Evolutionary conservation across 768 basidiomycete genomes (phyloP).

Genomic region (Pholiota molesta): DNA sequence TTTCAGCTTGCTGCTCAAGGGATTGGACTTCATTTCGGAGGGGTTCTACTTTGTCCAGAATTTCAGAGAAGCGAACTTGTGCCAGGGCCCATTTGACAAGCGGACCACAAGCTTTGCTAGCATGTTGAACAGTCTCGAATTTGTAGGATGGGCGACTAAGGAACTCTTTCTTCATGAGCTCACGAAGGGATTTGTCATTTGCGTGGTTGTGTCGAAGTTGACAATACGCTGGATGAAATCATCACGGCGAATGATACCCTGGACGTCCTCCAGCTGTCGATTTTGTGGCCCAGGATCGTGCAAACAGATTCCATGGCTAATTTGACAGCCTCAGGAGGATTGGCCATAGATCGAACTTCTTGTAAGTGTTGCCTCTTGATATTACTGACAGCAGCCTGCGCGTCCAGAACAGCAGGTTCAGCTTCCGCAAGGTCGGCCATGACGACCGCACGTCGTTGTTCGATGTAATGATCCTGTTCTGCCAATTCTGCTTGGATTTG

Average conservation of each 20-base stretch:
- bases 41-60: slow-evolving; percentile 95
- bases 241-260: slow-evolving; percentile 93
- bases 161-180: slow-evolving; percentile 92
- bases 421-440: slow-evolving; percentile 96
- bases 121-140: slow-evolving; percentile 93
- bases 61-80: slow-evolving; percentile 96
- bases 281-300: slow-evolving; percentile 93
- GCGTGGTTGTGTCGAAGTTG: slow-evolving; percentile 88
- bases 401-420: slow-evolving; percentile 95
- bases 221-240: slow-evolving; percentile 97
- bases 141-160: slow-evolving; percentile 89
- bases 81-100: slow-evolving; percentile 98
- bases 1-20: slow-evolving; percentile 89
- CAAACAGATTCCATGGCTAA: slow-evolving; percentile 99
- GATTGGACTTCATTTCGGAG: slow-evolving; percentile 94
- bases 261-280: slow-evolving; percentile 98
- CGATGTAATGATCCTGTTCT: slow-evolving; percentile 88
- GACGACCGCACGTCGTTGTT: slow-evolving; percentile 85
- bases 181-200: slow-evolving; percentile 92
- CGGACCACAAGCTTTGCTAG: slow-evolving; percentile 96
- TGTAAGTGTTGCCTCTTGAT: slow-evolving; percentile 95
- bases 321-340: slow-evolving; percentile 97
- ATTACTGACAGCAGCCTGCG: slow-evolving; percentile 93
- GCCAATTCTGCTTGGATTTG: slow-evolving; percentile 93
- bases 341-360: slow-evolving; percentile 97